Conservation (phyloP, 2,329 filamentous ascomycete species). For the Karstenula rhodostoma region DNA sequence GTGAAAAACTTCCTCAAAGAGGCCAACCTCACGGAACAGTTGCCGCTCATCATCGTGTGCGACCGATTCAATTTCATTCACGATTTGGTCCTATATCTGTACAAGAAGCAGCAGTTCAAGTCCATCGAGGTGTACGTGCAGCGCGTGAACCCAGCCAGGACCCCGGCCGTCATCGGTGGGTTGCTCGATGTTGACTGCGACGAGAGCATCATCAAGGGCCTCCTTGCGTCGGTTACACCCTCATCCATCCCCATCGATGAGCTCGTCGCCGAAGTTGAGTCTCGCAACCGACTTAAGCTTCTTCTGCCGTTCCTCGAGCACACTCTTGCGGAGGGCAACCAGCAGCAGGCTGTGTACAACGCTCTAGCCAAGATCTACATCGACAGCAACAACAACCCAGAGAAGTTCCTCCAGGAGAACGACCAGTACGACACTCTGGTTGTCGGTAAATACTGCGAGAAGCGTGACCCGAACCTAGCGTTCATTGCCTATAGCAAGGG, state of each 20-base stretch:
- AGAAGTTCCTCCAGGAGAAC: constrained; percentile 97
- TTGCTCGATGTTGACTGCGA: constrained; percentile 97
- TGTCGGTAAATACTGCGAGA: constrained; percentile 98
- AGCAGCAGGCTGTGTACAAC: constrained; percentile 96
- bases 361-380: constrained; percentile 99
- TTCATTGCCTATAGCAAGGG: constrained; percentile 97
- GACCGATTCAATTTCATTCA: constrained; percentile 99
- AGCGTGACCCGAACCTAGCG: constrained; percentile 93
- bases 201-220: constrained; percentile 92
- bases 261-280: constrained; percentile 93
- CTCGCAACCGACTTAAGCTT: constrained; percentile 92
- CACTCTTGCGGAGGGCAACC: constrained; percentile 86
- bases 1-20: constrained; percentile 99
- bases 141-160: constrained; percentile 89
- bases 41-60: constrained; percentile 97
- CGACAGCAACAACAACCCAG: constrained; percentile 96
- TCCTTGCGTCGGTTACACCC: constrained; percentile 84
- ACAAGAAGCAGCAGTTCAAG: constrained; percentile 99
- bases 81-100: constrained; percentile 93
- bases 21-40: constrained; percentile 86
- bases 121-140: constrained; percentile 99
- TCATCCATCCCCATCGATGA: constrained; percentile 91
- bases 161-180: constrained; percentile 91
- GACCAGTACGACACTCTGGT: constrained; percentile 91
- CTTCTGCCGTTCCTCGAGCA: constrained; percentile 95